These are phyloP conservation scores for Phytophthora europaea DNA, from an alignment of 352 stramenopile genomes.

Conservation along the genomic window DNA sequence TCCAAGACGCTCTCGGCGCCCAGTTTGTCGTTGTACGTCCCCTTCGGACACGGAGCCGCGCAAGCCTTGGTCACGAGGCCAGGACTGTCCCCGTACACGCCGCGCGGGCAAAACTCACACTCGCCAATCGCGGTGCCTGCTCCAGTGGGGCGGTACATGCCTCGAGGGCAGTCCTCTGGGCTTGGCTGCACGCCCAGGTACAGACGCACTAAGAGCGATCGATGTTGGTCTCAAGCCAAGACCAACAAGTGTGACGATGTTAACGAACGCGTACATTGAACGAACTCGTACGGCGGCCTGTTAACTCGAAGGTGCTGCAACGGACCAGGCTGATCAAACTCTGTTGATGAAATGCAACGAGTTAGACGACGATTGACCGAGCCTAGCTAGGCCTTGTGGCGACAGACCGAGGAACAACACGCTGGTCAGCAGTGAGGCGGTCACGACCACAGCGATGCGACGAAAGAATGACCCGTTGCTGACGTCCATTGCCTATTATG, in stretches of 20 bases:
- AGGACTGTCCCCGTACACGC: conserved; percentile 77
- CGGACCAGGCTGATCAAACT: background rate
- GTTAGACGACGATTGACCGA: background rate
- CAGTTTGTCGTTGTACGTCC: conserved; percentile 72
- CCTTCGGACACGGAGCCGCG: conserved; percentile 77
- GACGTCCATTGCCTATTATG: background rate
- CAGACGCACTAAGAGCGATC: conserved; percentile 46
- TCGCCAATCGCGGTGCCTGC: conserved; percentile 60
- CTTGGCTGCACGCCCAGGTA: conserved; percentile 63
- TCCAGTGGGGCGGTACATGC: conserved; percentile 70
- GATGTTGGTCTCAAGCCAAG: background rate
- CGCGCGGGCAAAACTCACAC: conserved; percentile 77
- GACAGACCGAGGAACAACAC: background rate
- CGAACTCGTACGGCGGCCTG: background rate
- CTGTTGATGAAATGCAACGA: background rate
- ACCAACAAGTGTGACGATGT: background rate
- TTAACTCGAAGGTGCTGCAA: conserved; percentile 5
- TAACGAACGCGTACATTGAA: conserved; percentile 6
- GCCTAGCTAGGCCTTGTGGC: background rate
- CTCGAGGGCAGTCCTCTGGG: conserved; percentile 57
- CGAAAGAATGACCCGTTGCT: background rate
- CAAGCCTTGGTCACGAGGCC: conserved; percentile 71
- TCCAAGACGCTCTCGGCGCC: conserved; percentile 68
- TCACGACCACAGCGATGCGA: background rate
- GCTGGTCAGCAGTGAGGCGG: background rate